Evolutionary conservation across 73 alveolate species (phyloP).

Genomic region (Stentor coeruleus): DNA sequence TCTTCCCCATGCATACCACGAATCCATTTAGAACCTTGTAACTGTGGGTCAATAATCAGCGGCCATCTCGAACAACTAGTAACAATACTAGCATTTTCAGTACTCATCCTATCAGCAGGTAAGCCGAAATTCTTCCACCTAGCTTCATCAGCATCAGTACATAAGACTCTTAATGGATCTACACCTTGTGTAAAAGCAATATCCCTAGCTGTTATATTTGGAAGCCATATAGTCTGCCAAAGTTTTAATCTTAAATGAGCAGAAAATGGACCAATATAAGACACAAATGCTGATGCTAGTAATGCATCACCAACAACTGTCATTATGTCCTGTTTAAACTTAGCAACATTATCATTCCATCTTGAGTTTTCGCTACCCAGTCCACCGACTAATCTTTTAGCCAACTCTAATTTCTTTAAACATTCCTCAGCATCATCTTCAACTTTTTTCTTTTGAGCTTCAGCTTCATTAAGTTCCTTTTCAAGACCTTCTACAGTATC

Average conservation of each 20-base stretch:
- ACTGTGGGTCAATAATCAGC: constrained; percentile 98
- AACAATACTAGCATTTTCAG: constrained; percentile 97
- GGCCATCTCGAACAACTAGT: constrained; percentile 99
- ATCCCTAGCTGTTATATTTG: constrained; percentile 80
- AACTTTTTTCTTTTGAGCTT: constrained; percentile 81
- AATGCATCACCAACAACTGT: constrained; percentile 97
- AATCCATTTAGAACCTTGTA: constrained; percentile 99
- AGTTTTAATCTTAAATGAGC: constrained; percentile 88
- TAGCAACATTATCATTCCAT: constrained; percentile 92
- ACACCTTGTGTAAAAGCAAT: constrained; percentile 96
- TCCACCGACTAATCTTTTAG: constrained; percentile 95
- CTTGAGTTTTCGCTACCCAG: constrained; percentile 96
- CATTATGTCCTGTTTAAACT: constrained; percentile 80
- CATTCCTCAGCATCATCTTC: constrained; percentile 95
- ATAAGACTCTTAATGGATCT: constrained; percentile 93
- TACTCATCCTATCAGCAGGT: constrained; percentile 98
- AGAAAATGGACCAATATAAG: constrained; percentile 98
- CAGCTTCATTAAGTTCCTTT: constrained; percentile 88
- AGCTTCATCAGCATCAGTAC: constrained; percentile 96
- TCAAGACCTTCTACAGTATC: constrained; percentile 89
- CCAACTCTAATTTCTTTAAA: constrained; percentile 82
- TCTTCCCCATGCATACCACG: constrained; percentile 80
- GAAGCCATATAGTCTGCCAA: constrained; percentile 90
- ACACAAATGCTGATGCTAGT: constrained; percentile 98
- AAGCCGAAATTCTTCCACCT: constrained; percentile 99